Conservation (phyloP, 2,329 filamentous ascomycete species). For the Colletotrichum abscissum region DNA sequence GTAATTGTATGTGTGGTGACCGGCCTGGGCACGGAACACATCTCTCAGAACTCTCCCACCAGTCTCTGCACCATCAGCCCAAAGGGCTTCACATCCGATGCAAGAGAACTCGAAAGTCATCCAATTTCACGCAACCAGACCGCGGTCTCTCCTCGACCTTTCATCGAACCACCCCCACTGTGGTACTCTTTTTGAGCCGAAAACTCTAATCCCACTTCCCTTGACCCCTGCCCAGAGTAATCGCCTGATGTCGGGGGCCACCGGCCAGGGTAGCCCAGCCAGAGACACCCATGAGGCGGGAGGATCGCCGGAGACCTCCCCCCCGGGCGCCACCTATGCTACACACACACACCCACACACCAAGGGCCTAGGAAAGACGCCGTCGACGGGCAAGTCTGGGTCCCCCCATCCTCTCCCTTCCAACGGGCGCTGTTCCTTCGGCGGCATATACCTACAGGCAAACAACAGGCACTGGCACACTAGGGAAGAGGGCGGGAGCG, state of each 20-base stretch:
- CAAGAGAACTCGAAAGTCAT: background rate
- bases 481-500: conserved; percentile 5
- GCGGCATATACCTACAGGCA: background rate
- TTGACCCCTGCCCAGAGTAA: background rate
- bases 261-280: background rate
- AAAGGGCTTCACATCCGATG: background rate
- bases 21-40: background rate
- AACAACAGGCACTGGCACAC: background rate
- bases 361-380: background rate
- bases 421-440: conserved; percentile 3
- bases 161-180: conserved; percentile 3
- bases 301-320: conserved; percentile 23
- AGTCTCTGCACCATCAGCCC: background rate
- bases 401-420: background rate
- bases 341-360: background rate
- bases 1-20: background rate
- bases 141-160: background rate
- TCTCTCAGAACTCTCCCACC: background rate
- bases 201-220: conserved; percentile 31
- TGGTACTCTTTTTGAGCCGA: background rate
- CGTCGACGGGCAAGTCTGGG: background rate
- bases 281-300: conserved; percentile 9
- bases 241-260: conserved; percentile 16
- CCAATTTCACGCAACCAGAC: conserved; percentile 11
- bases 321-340: background rate